Percentiles rank a stretch among this genome's conserved stretches.
These are phyloP conservation scores for Cutaneotrichosporon cavernicola DNA, from an alignment of 1,284 basidiomycete genomes.

Conservation along the genomic window DNA sequence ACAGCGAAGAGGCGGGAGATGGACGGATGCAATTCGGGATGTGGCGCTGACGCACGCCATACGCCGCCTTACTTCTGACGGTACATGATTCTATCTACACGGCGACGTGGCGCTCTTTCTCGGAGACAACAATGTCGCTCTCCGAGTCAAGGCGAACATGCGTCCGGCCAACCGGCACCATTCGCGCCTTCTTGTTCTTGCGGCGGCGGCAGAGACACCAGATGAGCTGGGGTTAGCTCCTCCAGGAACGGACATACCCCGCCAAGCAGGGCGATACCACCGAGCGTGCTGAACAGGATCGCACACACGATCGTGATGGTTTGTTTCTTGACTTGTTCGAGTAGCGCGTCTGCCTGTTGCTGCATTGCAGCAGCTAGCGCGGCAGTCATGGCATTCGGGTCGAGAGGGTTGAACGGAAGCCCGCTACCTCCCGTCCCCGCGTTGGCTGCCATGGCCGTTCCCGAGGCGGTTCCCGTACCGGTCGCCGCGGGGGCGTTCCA, in stretches of 20 bases:
- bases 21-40: too few relatives aligned
- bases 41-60: too few relatives aligned
- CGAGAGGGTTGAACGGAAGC: not conserved
- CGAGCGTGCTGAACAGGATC: not conserved
- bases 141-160: not conserved
- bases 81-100: not conserved
- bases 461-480: not conserved
- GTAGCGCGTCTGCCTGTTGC: not conserved
- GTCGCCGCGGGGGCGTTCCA: not conserved
- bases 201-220: not conserved
- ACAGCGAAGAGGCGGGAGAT: not conserved
- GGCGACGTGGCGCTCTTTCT: not conserved
- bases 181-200: not conserved
- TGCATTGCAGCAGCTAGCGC: not conserved
- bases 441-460: not conserved
- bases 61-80: not conserved
- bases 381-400: not conserved
- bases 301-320: not conserved
- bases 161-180: not conserved
- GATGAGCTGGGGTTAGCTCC: not conserved
- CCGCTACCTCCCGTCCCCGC: not conserved
- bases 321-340: not conserved
- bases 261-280: not conserved
- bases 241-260: not conserved
- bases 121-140: not conserved